These are phyloP conservation scores for Paraglomus occultum DNA, from an alignment of 192 early-diverging fungal genomes.

Conservation along the genomic window DNA sequence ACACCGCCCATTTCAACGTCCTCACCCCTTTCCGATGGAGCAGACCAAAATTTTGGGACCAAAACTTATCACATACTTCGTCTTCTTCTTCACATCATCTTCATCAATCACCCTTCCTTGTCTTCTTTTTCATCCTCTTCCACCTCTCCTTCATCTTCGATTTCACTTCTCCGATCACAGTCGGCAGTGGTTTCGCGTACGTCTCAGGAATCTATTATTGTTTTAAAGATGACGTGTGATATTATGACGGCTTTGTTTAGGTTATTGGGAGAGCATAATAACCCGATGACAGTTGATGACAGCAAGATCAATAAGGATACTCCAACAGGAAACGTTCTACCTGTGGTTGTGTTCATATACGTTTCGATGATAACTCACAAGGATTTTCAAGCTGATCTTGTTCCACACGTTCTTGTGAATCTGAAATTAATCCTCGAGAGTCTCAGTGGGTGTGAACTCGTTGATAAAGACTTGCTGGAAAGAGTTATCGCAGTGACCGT, in stretches of 20 bases:
- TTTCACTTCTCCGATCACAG: conserved; percentile 4
- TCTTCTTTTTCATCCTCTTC: conserved; percentile 12
- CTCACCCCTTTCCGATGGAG: background rate
- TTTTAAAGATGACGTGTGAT: conserved; percentile 44
- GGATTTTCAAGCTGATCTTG: conserved; percentile 43
- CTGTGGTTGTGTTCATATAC: background rate
- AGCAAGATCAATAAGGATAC: background rate
- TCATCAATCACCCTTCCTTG: conserved; percentile 44
- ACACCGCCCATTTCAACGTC: too few species aligned
- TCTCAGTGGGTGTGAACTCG: conserved; percentile 31
- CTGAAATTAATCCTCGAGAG: conserved; percentile 46
- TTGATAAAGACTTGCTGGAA: conserved; percentile 23
- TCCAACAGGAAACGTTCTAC: background rate
- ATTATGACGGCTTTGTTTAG: conserved; percentile 44
- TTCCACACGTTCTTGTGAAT: conserved; percentile 44
- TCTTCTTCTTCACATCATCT: conserved; percentile 44
- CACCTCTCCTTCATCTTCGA: conserved; percentile 23
- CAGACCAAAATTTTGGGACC: conserved; percentile 17
- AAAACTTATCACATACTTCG: conserved; percentile 44
- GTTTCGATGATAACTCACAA: conserved; percentile 37
- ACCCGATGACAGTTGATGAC: conserved; percentile 50
- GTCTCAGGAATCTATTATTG: conserved; percentile 30
- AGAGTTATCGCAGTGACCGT: conserved; percentile 29
- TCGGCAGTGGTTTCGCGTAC: conserved; percentile 3
- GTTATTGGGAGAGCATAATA: conserved; percentile 45